phyloP scores from a whole-genome alignment of 345 rosid species.

The Limnanthes douglasii region DNA sequence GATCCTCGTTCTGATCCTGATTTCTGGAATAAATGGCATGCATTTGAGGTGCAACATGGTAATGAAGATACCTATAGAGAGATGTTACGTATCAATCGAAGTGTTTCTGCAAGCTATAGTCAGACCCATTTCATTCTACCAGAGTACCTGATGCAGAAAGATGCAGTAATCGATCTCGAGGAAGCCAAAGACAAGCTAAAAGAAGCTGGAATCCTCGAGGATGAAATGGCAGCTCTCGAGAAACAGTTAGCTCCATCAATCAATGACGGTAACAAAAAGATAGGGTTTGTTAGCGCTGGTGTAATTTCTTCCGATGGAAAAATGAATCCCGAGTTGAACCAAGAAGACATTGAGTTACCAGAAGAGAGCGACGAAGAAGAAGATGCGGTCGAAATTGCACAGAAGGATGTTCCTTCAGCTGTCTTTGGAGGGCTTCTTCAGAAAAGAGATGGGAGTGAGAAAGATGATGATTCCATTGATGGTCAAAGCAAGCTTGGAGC shows the following conservation, averaged over 20 bases:
- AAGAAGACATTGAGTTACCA: constrained; percentile 79
- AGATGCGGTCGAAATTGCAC: constrained; percentile 47
- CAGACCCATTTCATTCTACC: constrained; percentile 86
- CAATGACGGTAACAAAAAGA: constrained; percentile 31
- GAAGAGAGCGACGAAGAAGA: constrained; percentile 77
- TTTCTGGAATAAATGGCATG: constrained; percentile 92
- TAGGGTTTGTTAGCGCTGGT: constrained; percentile 96
- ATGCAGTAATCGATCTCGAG: constrained; percentile 50
- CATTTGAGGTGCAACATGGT: constrained; percentile 88
- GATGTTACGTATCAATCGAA: constrained; percentile 82
- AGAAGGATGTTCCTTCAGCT: constrained; percentile 71
- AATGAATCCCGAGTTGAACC: constrained; percentile 28
- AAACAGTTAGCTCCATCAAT: constrained; percentile 45
- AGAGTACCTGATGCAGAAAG: constrained; percentile 90
- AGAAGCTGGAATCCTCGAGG: constrained; percentile 68
- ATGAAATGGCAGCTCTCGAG: constrained; percentile 91
- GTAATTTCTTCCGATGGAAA: constrained; percentile 50
- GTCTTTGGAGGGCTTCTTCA: constrained; percentile 66
- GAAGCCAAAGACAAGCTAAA: constrained; percentile 87
- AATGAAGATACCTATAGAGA: constrained; percentile 96
- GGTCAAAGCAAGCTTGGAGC: constrained; percentile 52
- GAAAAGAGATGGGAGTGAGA: constrained; percentile 64
- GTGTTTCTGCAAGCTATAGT: constrained; percentile 85
- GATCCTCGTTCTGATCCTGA: constrained; percentile 84
- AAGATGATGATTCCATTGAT: constrained; percentile 7